Evolutionary conservation across 2,329 filamentous ascomycete species (phyloP).

Genomic region (Knoxdaviesia capensis): DNA sequence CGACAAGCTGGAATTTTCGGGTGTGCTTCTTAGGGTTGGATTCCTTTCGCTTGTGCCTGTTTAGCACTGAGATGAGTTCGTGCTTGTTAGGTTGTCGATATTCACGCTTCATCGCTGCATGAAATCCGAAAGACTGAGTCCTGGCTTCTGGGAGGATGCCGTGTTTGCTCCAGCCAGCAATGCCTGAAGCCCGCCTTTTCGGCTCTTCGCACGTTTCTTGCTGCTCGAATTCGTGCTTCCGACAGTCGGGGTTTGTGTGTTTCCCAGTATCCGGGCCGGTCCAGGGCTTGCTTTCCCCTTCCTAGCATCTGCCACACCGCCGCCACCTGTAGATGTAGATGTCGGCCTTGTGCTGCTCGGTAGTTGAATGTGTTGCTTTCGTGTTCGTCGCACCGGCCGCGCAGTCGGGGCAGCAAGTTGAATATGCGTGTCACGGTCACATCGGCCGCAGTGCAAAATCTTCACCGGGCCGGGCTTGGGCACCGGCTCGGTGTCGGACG

Average conservation of each 20-base stretch:
- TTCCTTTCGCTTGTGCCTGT: not conserved
- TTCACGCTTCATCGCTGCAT: too few species aligned
- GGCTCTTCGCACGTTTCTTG: slow-evolving; percentile 43
- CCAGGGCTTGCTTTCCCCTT: slow-evolving; percentile 6
- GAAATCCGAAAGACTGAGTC: slow-evolving; percentile 34
- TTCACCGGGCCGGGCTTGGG: slow-evolving; percentile 12
- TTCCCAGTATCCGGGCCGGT: slow-evolving; percentile 3
- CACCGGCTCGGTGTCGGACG: not conserved
- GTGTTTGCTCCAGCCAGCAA: slow-evolving; percentile 33
- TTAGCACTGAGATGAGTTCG: not conserved
- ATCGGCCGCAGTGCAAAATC: slow-evolving; percentile 22
- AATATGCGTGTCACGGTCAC: slow-evolving; percentile 21
- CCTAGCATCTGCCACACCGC: slow-evolving; percentile 5
- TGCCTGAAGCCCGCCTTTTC: slow-evolving; percentile 46
- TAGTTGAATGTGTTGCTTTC: slow-evolving; percentile 3
- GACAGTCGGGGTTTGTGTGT: slow-evolving; percentile 11
- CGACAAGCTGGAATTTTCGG: slow-evolving; percentile 3
- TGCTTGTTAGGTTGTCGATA: too few species aligned
- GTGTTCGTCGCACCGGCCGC: too few species aligned
- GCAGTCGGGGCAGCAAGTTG: slow-evolving; percentile 16
- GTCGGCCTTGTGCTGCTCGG: slow-evolving; percentile 2
- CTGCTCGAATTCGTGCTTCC: slow-evolving; percentile 32
- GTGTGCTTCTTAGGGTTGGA: not conserved
- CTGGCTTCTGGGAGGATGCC: slow-evolving; percentile 10
- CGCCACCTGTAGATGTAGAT: not conserved